Evolutionary conservation across 2,329 filamentous ascomycete species (phyloP).

Genomic region (Chrysoporthe austroafricana): DNA sequence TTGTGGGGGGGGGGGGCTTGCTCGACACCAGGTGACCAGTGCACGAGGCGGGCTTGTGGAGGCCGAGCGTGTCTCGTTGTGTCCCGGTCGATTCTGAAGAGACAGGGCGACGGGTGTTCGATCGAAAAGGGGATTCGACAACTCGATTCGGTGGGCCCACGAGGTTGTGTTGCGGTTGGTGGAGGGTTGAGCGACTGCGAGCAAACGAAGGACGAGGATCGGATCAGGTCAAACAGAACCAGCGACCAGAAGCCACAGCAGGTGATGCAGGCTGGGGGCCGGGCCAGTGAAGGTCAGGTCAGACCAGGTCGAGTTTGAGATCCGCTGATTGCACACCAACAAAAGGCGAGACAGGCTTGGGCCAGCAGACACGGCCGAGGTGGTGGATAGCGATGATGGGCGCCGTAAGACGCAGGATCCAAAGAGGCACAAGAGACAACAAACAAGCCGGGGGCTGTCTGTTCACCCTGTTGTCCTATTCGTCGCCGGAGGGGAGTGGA

Average conservation of each 20-base stretch:
- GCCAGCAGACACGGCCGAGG: slow-evolving; percentile 7
- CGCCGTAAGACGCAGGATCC: slow-evolving; percentile 4
- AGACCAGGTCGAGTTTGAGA: not conserved
- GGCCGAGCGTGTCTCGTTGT: not conserved
- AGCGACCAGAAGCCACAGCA: not conserved
- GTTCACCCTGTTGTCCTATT: not conserved
- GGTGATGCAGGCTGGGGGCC: not conserved
- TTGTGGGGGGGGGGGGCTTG: not conserved
- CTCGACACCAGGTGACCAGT: slow-evolving; percentile 14
- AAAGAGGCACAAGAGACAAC: not conserved
- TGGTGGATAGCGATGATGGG: slow-evolving; percentile 12
- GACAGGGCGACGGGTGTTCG: not conserved
- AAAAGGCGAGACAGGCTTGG: slow-evolving; percentile 8
- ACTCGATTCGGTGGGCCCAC: not conserved
- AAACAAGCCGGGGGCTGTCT: not conserved
- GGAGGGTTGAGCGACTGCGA: not conserved
- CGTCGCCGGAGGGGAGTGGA: not conserved
- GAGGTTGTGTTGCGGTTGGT: not conserved
- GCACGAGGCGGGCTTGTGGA: not conserved
- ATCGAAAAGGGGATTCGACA: not conserved
- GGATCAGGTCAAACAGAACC: not conserved
- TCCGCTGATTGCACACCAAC: slow-evolving; percentile 5
- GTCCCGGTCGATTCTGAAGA: not conserved
- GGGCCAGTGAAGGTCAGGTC: slow-evolving; percentile 7
- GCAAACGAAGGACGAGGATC: slow-evolving; percentile 13